Evolutionary conservation across 176 grass and related monocot genomes (phyloP).

Genomic region (Triticum urartu): DNA sequence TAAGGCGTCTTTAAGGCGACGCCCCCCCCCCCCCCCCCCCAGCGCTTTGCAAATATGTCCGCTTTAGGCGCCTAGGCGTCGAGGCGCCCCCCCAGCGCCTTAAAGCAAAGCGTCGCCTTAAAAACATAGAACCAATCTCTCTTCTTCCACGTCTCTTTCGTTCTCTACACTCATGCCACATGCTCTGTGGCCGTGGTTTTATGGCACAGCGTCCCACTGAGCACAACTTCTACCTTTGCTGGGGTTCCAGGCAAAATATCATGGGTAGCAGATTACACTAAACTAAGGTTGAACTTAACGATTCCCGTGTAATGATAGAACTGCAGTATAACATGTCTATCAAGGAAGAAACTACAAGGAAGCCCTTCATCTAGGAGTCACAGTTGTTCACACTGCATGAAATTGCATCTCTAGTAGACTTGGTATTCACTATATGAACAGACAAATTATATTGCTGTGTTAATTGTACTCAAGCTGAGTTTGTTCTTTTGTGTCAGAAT

Average conservation of each 20-base stretch:
- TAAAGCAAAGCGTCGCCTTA: too few relatives aligned
- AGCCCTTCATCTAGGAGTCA: neutral
- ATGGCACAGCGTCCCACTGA: neutral
- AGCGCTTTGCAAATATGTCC: too few relatives aligned
- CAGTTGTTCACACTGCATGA: neutral
- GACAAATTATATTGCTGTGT: neutral
- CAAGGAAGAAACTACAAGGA: neutral
- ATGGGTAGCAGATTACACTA: neutral
- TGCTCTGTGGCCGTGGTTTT: neutral
- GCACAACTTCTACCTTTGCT: neutral
- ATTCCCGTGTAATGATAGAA: neutral
- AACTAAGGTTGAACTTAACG: neutral
- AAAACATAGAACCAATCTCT: neutral
- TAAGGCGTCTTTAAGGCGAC: too few relatives aligned
- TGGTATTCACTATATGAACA: neutral
- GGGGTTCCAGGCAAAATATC: neutral
- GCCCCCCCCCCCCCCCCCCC: too few relatives aligned
- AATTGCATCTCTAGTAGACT: neutral
- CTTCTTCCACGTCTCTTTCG: neutral
- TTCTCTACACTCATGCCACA: neutral
- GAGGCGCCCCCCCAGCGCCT: too few relatives aligned
- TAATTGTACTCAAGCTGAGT: neutral
- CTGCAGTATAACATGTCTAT: neutral
- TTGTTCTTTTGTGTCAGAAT: neutral
- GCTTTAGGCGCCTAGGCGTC: too few relatives aligned